Conservation (phyloP, 352 stramenopile species). For the Phytophthora pluvialis region DNA sequence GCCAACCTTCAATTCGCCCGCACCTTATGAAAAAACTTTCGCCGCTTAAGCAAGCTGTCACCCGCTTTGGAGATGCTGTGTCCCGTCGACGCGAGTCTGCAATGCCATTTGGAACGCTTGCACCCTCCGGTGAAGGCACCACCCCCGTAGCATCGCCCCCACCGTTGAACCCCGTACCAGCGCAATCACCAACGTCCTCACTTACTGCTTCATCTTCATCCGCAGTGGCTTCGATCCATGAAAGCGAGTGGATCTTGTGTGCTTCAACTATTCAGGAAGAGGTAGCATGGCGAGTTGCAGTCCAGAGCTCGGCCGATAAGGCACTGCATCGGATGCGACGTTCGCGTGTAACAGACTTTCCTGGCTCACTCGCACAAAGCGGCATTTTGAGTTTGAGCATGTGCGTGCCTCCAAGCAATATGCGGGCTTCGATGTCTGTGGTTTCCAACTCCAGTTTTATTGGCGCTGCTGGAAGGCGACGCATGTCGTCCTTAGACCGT, state of each 20-base stretch:
- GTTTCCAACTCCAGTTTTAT: conserved; percentile 24
- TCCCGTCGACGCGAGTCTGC: conserved; percentile 38
- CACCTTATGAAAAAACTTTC: conserved; percentile 60
- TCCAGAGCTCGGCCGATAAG: conserved; percentile 76
- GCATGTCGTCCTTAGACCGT: conserved; percentile 44
- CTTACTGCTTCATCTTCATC: conserved; percentile 25
- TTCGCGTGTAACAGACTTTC: conserved; percentile 65
- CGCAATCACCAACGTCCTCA: conserved; percentile 24
- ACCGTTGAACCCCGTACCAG: conserved; percentile 8
- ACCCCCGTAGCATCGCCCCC: conserved; percentile 17
- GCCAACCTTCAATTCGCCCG: conserved; percentile 24
- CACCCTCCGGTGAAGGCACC: neutral
- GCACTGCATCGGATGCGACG: conserved; percentile 65
- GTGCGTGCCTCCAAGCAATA: conserved; percentile 31
- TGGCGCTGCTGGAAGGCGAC: conserved; percentile 19
- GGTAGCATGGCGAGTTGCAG: conserved; percentile 62
- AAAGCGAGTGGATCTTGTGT: conserved; percentile 78
- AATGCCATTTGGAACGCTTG: conserved; percentile 2
- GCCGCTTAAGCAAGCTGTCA: conserved; percentile 67
- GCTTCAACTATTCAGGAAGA: conserved; percentile 70
- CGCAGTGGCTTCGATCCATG: conserved; percentile 14
- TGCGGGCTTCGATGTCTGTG: conserved; percentile 36
- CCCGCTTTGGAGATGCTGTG: conserved; percentile 53
- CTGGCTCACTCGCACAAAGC: conserved; percentile 48
- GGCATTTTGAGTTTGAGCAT: conserved; percentile 46